These are phyloP conservation scores for Auricularia auricula-judae DNA, from an alignment of 768 basidiomycete species.

Conservation along the genomic window DNA sequence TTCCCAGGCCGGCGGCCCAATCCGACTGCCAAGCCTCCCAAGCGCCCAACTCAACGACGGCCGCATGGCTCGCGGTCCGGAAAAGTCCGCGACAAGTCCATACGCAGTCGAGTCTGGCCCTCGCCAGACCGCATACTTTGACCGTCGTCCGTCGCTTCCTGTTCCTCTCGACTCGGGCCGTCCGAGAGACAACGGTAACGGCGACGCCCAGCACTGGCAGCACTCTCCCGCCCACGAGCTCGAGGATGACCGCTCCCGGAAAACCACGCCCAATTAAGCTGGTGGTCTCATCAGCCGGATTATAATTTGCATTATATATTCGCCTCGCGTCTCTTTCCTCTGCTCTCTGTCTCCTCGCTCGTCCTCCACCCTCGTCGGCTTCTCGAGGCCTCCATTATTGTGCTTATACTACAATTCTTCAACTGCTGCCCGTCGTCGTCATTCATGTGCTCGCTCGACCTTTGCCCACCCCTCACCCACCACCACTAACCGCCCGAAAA, in stretches of 20 bases:
- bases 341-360: background rate
- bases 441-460: background rate
- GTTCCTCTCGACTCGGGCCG: background rate
- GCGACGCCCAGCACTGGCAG: background rate
- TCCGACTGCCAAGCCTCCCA: slow-evolving; percentile 1
- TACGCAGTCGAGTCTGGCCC: background rate
- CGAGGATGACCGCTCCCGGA: background rate
- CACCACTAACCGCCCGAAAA: background rate
- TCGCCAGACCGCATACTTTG: background rate
- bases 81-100: background rate
- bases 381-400: background rate
- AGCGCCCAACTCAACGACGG: background rate
- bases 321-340: background rate
- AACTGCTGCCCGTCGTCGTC: background rate
- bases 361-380: background rate
- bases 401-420: background rate
- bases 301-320: background rate
- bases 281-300: background rate
- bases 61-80: background rate
- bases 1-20: background rate
- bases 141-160: background rate
- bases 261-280: background rate
- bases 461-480: background rate
- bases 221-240: background rate
- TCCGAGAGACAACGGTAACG: background rate